A percentile compares a stretch with the other conserved stretches of the same genome.
These are phyloP conservation scores for Termitomyces sp. DNA, from an alignment of 768 basidiomycete species.

Conservation along the genomic window DNA sequence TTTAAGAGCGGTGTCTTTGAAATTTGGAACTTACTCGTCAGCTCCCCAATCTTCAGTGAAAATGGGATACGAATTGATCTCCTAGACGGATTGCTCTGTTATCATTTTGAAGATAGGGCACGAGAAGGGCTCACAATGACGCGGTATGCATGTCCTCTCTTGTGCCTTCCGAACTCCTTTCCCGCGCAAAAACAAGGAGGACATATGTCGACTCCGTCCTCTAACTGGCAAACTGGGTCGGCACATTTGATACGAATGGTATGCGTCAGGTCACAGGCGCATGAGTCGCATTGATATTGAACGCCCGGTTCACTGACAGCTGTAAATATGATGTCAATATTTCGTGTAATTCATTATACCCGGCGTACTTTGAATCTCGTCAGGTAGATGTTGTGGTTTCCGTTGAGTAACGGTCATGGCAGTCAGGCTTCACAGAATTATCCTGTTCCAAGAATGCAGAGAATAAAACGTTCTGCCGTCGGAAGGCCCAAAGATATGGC, in stretches of 20 bases:
- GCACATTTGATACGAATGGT: slow-evolving; percentile 98
- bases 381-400: slow-evolving; percentile 56
- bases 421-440: neutral
- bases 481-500: neutral
- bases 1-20: neutral
- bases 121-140: slow-evolving; percentile 60
- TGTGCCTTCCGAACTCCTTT: slow-evolving; percentile 83
- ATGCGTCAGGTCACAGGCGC: slow-evolving; percentile 86
- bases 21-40: slow-evolving; percentile 66
- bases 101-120: neutral
- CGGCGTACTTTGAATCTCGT: slow-evolving; percentile 57
- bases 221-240: slow-evolving; percentile 57
- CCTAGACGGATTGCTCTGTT: slow-evolving; percentile 36
- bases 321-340: slow-evolving; percentile 19
- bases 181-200: slow-evolving; percentile 90
- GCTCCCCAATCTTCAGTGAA: slow-evolving; percentile 96
- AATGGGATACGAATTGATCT: slow-evolving; percentile 95
- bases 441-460: neutral
- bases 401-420: slow-evolving; percentile 63
- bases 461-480: neutral
- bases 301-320: slow-evolving; percentile 79
- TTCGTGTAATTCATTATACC: neutral
- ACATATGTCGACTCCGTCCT: slow-evolving; percentile 87
- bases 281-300: slow-evolving; percentile 80
- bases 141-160: slow-evolving; percentile 82